Conservation (phyloP, 225 moss, liverwort and hornwort species). For the Sphagnum tenellum region DNA sequence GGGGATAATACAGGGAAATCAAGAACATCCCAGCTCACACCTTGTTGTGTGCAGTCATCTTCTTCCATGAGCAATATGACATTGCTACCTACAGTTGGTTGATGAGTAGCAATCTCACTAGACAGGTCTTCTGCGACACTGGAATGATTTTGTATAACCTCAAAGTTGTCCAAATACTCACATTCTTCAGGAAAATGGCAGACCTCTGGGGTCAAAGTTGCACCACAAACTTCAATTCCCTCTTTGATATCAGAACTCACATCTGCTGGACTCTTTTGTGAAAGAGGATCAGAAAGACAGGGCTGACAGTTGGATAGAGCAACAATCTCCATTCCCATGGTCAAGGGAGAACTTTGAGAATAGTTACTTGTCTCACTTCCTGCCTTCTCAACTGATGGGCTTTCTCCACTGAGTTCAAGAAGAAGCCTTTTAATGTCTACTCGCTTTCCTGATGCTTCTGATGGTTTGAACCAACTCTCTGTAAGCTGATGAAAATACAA, state of each 20-base stretch:
- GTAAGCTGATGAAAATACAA: conserved; percentile 14
- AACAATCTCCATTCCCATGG: no score
- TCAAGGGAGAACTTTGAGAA: no score
- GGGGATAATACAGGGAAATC: background rate
- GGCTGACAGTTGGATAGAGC: no score
- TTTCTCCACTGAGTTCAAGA: conserved; percentile 29
- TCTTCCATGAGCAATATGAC: conserved; percentile 15
- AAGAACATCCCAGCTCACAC: background rate
- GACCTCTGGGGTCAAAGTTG: background rate
- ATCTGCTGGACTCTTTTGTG: no score
- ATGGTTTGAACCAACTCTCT: conserved; percentile 47
- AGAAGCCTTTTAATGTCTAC: conserved; percentile 36
- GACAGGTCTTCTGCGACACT: conserved; percentile 11
- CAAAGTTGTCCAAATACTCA: conserved; percentile 7
- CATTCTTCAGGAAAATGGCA: conserved; percentile 5
- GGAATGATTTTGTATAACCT: conserved; percentile 4
- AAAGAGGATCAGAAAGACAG: no score
- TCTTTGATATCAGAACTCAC: conserved; percentile 4
- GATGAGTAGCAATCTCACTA: conserved; percentile 11
- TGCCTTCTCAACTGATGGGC: conserved; percentile 4
- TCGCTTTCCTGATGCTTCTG: conserved; percentile 51
- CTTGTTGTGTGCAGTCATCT: conserved; percentile 7
- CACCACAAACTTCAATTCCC: conserved; percentile 8
- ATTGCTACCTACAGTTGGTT: conserved; percentile 4
- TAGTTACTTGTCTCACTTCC: conserved; percentile 4